A percentile compares a stretch with the other conserved stretches of the same genome.
phyloP scores from a whole-genome alignment of 2,329 filamentous ascomycete species.

The Monilinia fructicola region DNA sequence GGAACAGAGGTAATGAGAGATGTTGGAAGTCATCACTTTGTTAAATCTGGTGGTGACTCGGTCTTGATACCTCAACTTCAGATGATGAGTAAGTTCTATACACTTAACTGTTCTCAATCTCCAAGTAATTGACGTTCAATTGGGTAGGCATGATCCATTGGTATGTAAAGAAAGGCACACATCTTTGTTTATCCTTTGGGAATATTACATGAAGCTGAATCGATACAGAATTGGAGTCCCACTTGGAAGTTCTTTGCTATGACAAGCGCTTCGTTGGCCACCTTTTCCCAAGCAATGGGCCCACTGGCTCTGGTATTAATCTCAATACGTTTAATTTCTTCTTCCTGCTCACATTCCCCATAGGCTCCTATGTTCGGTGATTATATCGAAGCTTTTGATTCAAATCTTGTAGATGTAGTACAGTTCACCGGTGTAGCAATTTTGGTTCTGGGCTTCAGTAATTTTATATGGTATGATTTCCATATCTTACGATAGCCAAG shows the following conservation, averaged over 20 bases:
- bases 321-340: background rate
- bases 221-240: slow-evolving; percentile 46
- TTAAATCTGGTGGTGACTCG: slow-evolving; percentile 52
- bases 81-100: slow-evolving; percentile 41
- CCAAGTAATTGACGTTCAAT: background rate
- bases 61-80: slow-evolving; percentile 50
- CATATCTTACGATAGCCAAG: background rate
- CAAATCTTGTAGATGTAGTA: background rate
- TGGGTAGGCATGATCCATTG: slow-evolving; percentile 47
- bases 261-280: slow-evolving; percentile 41
- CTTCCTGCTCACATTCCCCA: slow-evolving; percentile 9
- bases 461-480: slow-evolving; percentile 48
- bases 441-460: slow-evolving; percentile 50
- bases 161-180: slow-evolving; percentile 23
- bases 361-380: slow-evolving; percentile 53
- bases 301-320: slow-evolving; percentile 40
- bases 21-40: slow-evolving; percentile 62
- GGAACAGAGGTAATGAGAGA: slow-evolving; percentile 48
- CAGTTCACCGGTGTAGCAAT: slow-evolving; percentile 48
- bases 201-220: slow-evolving; percentile 9
- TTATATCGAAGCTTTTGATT: slow-evolving; percentile 50
- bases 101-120: background rate
- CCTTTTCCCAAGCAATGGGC: slow-evolving; percentile 45
- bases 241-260: slow-evolving; percentile 47
- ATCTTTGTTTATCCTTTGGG: background rate